These are phyloP conservation scores for Ophiostoma sp. DNA, from an alignment of 2,329 filamentous ascomycete genomes.

Conservation along the genomic window DNA sequence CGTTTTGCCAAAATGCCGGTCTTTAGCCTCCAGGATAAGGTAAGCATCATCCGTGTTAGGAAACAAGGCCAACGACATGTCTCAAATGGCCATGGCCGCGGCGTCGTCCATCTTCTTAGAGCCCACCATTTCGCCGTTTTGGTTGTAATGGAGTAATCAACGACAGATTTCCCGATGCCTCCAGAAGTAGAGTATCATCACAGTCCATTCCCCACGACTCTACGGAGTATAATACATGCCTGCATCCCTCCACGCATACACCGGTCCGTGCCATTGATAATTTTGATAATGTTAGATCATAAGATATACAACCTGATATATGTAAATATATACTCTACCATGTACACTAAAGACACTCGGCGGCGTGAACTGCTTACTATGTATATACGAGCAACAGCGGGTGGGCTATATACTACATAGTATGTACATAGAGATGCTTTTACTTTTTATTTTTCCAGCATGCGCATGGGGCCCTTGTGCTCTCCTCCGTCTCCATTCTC, in stretches of 20 bases:
- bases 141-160: neutral
- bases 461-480: neutral
- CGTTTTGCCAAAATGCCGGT: constrained; percentile 1
- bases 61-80: neutral
- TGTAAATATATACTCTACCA: too few species aligned
- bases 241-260: neutral
- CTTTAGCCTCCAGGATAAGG: constrained; percentile 2
- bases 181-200: neutral
- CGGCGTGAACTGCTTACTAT: too few species aligned
- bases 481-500: constrained; percentile 4
- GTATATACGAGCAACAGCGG: neutral
- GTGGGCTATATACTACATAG: neutral
- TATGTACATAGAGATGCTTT: neutral
- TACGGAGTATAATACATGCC: neutral
- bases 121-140: neutral
- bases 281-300: neutral
- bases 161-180: neutral
- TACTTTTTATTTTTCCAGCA: neutral
- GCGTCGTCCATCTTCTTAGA: neutral
- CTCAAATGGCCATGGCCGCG: neutral
- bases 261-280: neutral
- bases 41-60: neutral
- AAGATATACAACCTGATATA: neutral
- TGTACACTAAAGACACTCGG: neutral
- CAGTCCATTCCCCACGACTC: neutral